Evolutionary conservation across 331 rosid genomes (phyloP).

Genomic region (Spiraea crenata): DNA sequence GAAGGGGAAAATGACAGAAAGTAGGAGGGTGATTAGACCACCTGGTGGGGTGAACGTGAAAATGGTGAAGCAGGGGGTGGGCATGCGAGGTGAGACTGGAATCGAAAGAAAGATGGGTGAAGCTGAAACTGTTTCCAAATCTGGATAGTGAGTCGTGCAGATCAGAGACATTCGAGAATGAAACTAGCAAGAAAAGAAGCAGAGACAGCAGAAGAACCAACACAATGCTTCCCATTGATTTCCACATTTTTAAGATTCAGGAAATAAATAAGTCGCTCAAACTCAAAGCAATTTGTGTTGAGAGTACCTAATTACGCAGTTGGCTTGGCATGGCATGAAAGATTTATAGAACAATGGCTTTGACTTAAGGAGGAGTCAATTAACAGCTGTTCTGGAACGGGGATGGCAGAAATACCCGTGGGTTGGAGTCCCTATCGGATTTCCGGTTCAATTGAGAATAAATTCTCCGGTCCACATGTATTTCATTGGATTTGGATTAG

Average conservation of each 20-base stretch:
- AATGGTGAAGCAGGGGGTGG: conserved; percentile 20
- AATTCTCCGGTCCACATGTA: no score
- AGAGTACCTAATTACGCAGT: conserved; percentile 2
- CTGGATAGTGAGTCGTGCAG: conserved; percentile 25
- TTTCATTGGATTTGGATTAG: no score
- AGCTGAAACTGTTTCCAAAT: conserved; percentile 24
- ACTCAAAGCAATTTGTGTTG: neutral
- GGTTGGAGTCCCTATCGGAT: no score
- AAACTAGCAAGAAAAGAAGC: conserved; percentile 15
- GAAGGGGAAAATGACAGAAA: neutral
- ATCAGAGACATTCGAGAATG: conserved; percentile 21
- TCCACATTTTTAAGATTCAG: conserved; percentile 14
- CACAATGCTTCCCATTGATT: conserved; percentile 17
- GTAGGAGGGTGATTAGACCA: neutral
- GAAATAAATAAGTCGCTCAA: neutral
- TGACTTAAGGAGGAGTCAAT: neutral
- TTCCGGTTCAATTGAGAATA: no score
- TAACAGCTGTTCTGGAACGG: neutral
- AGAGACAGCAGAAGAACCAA: conserved; percentile 10
- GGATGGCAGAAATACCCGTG: no score
- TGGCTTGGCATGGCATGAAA: neutral
- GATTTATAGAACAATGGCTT: neutral
- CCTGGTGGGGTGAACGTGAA: conserved; percentile 18
- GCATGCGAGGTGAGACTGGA: conserved; percentile 19
- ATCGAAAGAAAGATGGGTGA: conserved; percentile 9